A percentile compares a stretch with the other conserved stretches of the same genome.
phyloP scores from a whole-genome alignment of 2,329 filamentous ascomycete species.

The Aurifilum marmelostoma region DNA sequence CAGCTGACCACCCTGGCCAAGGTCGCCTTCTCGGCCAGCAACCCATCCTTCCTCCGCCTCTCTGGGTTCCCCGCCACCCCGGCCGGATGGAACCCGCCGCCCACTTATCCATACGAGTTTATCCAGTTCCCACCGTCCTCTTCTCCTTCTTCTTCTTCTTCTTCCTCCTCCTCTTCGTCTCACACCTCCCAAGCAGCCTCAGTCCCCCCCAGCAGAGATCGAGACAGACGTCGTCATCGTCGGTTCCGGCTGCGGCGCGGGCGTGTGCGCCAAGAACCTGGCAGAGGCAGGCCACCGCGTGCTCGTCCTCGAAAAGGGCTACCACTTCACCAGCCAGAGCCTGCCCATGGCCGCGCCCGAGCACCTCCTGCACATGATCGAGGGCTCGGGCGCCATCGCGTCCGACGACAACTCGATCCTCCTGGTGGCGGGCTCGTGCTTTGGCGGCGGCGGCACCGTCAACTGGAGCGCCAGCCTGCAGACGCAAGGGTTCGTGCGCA shows the following conservation, averaged over 20 bases:
- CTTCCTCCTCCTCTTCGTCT: too few relatives aligned
- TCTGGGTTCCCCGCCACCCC: conserved; percentile 41
- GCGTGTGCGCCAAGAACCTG: conserved; percentile 29
- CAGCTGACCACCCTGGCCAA: conserved; percentile 49
- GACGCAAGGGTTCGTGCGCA: conserved; percentile 72
- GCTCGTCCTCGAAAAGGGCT: conserved; percentile 79
- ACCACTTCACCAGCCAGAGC: conserved; percentile 70
- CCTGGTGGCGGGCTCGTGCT: conserved; percentile 70
- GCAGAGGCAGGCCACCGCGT: conserved; percentile 50
- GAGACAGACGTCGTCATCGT: conserved; percentile 29
- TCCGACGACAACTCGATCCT: conserved; percentile 60
- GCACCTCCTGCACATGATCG: conserved; percentile 67
- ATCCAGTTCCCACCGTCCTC: conserved; percentile 12
- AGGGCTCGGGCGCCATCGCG: conserved; percentile 60
- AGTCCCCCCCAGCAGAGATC: conserved; percentile 10
- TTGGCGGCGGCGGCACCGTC: conserved; percentile 81
- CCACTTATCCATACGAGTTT: conserved; percentile 26
- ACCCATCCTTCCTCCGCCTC: conserved; percentile 46
- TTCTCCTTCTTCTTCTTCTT: neutral
- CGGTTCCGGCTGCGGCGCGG: conserved; percentile 30
- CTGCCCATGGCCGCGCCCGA: conserved; percentile 71
- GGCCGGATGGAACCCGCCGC: conserved; percentile 31
- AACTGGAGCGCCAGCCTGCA: conserved; percentile 73
- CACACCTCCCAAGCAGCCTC: too few relatives aligned
- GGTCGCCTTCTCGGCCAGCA: conserved; percentile 50